A percentile compares a stretch with the other conserved stretches of the same genome.
These are phyloP conservation scores for Novakomyces olei DNA, from an alignment of 805 yeast species.

Conservation along the genomic window DNA sequence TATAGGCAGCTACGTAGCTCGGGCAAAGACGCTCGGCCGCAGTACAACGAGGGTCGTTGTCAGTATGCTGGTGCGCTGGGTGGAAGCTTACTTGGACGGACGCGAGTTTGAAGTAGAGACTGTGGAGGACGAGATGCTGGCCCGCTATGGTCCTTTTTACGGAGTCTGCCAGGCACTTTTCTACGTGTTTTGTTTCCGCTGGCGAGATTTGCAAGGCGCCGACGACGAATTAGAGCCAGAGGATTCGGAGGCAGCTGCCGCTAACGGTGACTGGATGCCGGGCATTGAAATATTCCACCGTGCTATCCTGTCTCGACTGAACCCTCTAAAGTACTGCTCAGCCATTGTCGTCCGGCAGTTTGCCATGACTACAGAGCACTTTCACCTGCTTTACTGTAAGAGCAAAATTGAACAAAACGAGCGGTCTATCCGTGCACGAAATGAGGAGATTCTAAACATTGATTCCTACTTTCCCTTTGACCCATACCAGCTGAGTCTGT, in stretches of 20 bases:
- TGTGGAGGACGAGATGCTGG: conserved; percentile 73
- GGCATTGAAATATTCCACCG: conserved; percentile 70
- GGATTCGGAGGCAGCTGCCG: conserved; percentile 9
- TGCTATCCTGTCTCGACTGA: conserved; percentile 64
- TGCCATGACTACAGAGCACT: conserved; percentile 73
- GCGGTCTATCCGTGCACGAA: background rate
- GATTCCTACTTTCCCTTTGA: conserved; percentile 92
- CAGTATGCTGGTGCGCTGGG: conserved; percentile 60
- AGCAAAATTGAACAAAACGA: conserved; percentile 69
- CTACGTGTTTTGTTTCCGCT: conserved; percentile 79
- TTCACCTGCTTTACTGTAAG: conserved; percentile 75
- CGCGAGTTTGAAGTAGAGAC: conserved; percentile 56
- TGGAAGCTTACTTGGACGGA: conserved; percentile 55
- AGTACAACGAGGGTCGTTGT: conserved; percentile 64
- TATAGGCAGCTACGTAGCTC: conserved; percentile 65
- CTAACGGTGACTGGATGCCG: conserved; percentile 71
- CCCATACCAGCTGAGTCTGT: conserved; percentile 50
- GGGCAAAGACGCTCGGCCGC: conserved; percentile 50
- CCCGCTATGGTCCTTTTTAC: conserved; percentile 65
- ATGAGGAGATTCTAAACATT: conserved; percentile 23
- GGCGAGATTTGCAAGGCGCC: conserved; percentile 27
- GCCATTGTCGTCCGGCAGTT: conserved; percentile 83
- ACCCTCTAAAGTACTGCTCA: conserved; percentile 78
- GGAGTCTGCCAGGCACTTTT: conserved; percentile 74
- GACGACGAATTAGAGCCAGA: conserved; percentile 13